Conservation (phyloP, 1,284 basidiomycete species). For the Ceratobasidium sp. region DNA sequence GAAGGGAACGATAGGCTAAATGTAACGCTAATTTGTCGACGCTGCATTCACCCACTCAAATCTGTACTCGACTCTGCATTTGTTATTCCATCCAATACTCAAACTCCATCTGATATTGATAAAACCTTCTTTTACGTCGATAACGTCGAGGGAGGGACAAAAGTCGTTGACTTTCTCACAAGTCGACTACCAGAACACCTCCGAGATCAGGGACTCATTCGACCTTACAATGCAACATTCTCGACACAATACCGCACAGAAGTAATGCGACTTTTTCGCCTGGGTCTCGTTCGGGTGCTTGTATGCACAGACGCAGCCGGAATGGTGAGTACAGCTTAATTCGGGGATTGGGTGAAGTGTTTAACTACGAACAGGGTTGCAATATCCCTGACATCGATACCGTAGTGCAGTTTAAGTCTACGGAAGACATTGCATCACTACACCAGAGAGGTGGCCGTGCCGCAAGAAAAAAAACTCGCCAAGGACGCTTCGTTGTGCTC, state of each 20-base stretch:
- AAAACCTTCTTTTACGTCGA: constrained; percentile 25
- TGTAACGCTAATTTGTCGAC: neutral
- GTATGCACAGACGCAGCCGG: constrained; percentile 33
- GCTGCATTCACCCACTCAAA: neutral
- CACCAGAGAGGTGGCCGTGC: constrained; percentile 27
- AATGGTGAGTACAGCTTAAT: constrained; percentile 4
- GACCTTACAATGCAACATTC: constrained; percentile 28
- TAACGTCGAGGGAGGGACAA: neutral
- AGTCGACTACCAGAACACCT: neutral
- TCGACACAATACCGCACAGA: neutral
- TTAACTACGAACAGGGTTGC: constrained; percentile 23
- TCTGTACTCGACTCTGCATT: neutral
- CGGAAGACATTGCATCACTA: constrained; percentile 3
- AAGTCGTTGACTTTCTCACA: constrained; percentile 8
- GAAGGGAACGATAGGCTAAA: constrained; percentile 14
- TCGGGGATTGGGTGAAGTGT: too few species aligned
- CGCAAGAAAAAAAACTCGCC: constrained; percentile 3
- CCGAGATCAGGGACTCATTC: neutral
- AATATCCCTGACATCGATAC: constrained; percentile 19
- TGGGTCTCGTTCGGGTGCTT: neutral
- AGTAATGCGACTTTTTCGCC: constrained; percentile 5
- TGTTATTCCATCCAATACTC: neutral
- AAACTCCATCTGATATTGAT: neutral
- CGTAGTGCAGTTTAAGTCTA: constrained; percentile 12
- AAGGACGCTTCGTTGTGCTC: neutral